Evolutionary conservation across 768 basidiomycete genomes (phyloP).

Genomic region (Russula sp.): DNA sequence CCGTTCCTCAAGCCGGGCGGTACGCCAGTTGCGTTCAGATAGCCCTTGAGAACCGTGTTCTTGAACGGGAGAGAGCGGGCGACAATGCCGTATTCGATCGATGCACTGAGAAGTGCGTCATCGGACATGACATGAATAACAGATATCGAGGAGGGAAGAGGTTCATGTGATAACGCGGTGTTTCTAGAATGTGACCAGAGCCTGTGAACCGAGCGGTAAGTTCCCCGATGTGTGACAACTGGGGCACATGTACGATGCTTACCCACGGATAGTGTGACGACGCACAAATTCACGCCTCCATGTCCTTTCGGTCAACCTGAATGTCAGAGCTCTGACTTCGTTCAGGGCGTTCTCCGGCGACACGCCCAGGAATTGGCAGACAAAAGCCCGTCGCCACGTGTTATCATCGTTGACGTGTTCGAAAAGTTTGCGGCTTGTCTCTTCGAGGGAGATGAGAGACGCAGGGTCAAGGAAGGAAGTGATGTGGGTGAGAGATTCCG

Average conservation of each 20-base stretch:
- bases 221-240: background rate
- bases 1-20: constrained; percentile 56
- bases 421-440: constrained; percentile 46
- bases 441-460: constrained; percentile 51
- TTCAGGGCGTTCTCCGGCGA: constrained; percentile 55
- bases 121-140: constrained; percentile 55
- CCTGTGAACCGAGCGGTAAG: constrained; percentile 34
- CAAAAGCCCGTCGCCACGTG: constrained; percentile 74
- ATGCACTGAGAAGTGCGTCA: constrained; percentile 52
- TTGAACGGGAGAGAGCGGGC: constrained; percentile 66
- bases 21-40: constrained; percentile 56
- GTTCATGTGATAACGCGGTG: constrained; percentile 54
- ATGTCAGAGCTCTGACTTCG: constrained; percentile 38
- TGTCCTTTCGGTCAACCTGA: constrained; percentile 50
- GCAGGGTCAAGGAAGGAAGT: constrained; percentile 66
- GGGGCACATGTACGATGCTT: constrained; percentile 19
- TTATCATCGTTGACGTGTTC: constrained; percentile 70
- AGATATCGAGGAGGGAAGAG: constrained; percentile 53
- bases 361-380: constrained; percentile 60
- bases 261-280: constrained; percentile 53
- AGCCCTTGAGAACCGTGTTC: constrained; percentile 65
- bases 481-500: constrained; percentile 71
- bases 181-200: constrained; percentile 65
- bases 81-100: constrained; percentile 62
- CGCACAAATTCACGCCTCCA: constrained; percentile 70